phyloP scores from a whole-genome alignment of 139 green algal genomes.

The Tetratostichococcus sp. region DNA sequence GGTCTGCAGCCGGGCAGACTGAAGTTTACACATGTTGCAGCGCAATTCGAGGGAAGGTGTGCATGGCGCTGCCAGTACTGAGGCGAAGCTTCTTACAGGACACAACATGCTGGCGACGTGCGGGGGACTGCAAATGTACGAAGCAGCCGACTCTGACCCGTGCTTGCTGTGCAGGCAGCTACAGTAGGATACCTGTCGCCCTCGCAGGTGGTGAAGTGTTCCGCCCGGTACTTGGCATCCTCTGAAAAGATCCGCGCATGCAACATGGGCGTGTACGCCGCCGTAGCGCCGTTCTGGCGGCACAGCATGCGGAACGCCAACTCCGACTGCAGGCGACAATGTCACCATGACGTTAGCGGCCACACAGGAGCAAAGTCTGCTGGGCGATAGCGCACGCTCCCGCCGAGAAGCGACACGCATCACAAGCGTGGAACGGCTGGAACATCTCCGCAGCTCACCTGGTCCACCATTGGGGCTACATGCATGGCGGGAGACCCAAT shows the following conservation, averaged over 20 bases:
- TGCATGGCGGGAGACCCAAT: constrained; percentile 72
- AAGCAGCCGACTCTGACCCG: too few species aligned
- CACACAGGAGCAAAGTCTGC: too few species aligned
- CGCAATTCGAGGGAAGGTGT: too few species aligned
- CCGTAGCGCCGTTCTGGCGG: constrained; percentile 76
- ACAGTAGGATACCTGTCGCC: constrained; percentile 63
- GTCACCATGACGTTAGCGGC: too few species aligned
- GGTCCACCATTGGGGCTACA: constrained; percentile 96
- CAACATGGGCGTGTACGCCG: constrained; percentile 97
- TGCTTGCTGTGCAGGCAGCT: too few species aligned
- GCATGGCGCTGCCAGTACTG: too few species aligned
- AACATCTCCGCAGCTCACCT: constrained; percentile 46
- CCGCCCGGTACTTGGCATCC: constrained; percentile 70
- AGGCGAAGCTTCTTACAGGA: too few species aligned
- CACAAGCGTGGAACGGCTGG: too few species aligned
- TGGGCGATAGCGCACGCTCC: too few species aligned
- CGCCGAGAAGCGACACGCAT: too few species aligned
- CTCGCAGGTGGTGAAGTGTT: constrained; percentile 81
- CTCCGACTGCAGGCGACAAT: constrained; percentile 72
- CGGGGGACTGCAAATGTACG: too few species aligned
- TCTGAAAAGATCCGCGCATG: constrained; percentile 85
- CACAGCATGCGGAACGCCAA: constrained; percentile 93
- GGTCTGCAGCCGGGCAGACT: constrained; percentile 34
- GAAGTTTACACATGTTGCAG: background rate
- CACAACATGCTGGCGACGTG: too few species aligned